Base-by-base conservation (phyloP, 2,329 filamentous ascomycete species). In the Colletotrichum echinochloae region DNA sequence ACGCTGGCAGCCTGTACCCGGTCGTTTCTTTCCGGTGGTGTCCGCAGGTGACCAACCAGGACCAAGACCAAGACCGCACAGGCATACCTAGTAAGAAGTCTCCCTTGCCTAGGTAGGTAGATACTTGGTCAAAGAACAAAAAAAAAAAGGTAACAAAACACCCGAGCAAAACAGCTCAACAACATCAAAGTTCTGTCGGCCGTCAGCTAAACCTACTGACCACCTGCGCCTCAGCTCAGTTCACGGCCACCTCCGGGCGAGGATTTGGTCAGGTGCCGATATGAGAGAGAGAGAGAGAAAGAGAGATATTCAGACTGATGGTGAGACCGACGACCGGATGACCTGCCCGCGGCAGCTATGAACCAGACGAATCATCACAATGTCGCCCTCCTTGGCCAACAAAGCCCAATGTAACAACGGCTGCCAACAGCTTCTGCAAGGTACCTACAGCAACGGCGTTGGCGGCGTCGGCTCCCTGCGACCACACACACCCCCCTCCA, bases 301-400 rank as follows among this genome's bases (percentile, higher is more conserved):
- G 30, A 44, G 66, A 49, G 55, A 49, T 49, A 65, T 39, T 41
- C 12, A 57, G 33, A 28, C 49, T 33, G 63, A 37, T 66, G 28
- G 56, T 51, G 56, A 20, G 61, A 60, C 54, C 49, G 46, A 52
- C 39, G 49, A 70, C 62, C 64, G 52, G 67, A 70, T 44, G 67
- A 51, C 63, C 33, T 62, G 44, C 67, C 57, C 67, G 67, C 67
- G 67, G 63, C 63, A 70, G 18, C 16, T 57, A 44, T 12, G 39
- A 46, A 61, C 67, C 63, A 67, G 66, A 66, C 66, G 66, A 70
- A 70, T 70, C 66, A 61, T 70, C 66, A n/a, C 66, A 39, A 49
- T 60, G 37, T 39, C 57, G 37, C 20, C 46, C 48, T 65, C 30
- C 33, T 39, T 41, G 57, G 46, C 44, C 52, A 41, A 61, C 59